Base-by-base conservation (phyloP, 2,329 filamentous ascomycete genomes). In the Diaporthe batatas region DNA sequence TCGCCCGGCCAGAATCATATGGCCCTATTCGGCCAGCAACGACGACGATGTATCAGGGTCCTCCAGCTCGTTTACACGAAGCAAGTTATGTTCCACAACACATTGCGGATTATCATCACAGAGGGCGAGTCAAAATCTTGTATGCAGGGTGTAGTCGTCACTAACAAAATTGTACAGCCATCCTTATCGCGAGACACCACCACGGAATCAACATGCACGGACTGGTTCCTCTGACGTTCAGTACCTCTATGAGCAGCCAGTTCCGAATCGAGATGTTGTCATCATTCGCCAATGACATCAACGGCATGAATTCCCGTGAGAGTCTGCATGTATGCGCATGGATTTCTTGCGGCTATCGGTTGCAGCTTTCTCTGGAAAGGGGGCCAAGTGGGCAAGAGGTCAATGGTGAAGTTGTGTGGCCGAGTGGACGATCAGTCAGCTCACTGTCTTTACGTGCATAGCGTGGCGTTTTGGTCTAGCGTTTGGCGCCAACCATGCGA, bases 221-320 rank as follows among this genome's bases (percentile, higher is more conserved):
- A 34, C 47, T 23, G 59, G 23, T 10, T 47, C 59, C 32, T 51
- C 73, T 42, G 57, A 69, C 29, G 67, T 74, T 25, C 54, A 67
- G 59, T 73, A 74, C 39, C 12, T 74, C 34, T 70, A 74, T 51
- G 73, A 74, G 47, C 73, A 64, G n/a, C 73, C 59, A 34, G 65
- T 64, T 7, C 49, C 70, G 42, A 58, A 42, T 4, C 71, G 67
- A 62, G 73, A 72, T 21, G 47, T 70, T 23, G 67, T 71, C 34
- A n/a, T 68, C 16, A 62, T 74, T 16, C 70, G 67, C 21, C 70
- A 70, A 55, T 42, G 32, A 70, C 32, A 25, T 23, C 18, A 25
- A 32, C 2, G 32, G 10, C 18, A 34, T 29, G 44, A 11, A 8
- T 18, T 16, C 32, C 5, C 23, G 44, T 11, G 32, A 34, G 39